Base-by-base conservation (phyloP, 345 rosid genomes). In the Gossypium anomalum region DNA sequence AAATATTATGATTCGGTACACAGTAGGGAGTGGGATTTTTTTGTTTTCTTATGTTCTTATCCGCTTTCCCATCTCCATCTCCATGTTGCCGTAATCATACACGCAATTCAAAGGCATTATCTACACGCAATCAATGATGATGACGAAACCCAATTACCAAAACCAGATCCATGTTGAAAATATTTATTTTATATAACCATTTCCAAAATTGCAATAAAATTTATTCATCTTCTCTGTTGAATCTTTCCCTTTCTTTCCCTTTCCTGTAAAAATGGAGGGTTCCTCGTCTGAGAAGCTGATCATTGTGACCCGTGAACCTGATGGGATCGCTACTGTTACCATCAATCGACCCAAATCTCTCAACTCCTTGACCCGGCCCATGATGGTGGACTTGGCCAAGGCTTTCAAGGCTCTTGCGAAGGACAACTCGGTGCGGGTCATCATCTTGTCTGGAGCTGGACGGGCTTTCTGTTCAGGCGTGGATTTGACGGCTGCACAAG, bases 311-410 rank as follows among this genome's bases (percentile, higher is more conserved):
- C 86, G 90, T 0, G 90, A 82, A 17, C 81, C 86, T 9, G 76
- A 76, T 76, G 99, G 98, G 63, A 82, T 93, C 78, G 96, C 86
- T 0, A 58, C 71, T 71, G 76, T 95, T 77, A 90, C 96, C 29
- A 90, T 95, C 83, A 95, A 90, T 87, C 94, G 99, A 71, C 98
- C 99, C 2, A 85, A 75, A 71, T 89, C 96, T n/a, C 93, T 95
- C 45, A 94, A 94, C 78, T 91, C 99, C 9, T 83, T 94, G 52
- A 91, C 97, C 67, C 81, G 73, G 67, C 48, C 89, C 68, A 93
- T 95, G 99, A 88, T 95, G 83, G 76, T 49, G 15, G 91, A 88
- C 41, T 78, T 95, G 66, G 98, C 98, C 19, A 44, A 75, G 38
- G 90, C 88, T 0, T 87, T 91, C 83, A 87, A 85, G 78, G 78